Percentiles rank a stretch among this genome's conserved stretches.
Conservation (phyloP, 179 eudicot genomes). For the Pouteria campechiana region DNA sequence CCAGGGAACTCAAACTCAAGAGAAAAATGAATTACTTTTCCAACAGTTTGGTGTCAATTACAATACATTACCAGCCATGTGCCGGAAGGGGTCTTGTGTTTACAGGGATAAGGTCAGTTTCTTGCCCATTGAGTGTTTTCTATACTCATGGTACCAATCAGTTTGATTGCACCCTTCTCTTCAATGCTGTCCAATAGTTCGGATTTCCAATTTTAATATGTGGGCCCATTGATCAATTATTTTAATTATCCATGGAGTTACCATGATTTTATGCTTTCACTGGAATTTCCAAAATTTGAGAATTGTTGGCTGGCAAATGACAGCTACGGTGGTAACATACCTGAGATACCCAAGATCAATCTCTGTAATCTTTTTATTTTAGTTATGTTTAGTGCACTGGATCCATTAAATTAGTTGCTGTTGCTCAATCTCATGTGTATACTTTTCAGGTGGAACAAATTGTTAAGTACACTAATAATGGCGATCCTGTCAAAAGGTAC, state of each 20-base stretch:
- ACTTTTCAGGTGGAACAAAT: conserved; percentile 47
- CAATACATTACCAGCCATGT: conserved; percentile 46
- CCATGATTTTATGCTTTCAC: neutral
- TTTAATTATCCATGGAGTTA: neutral
- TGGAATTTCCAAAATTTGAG: neutral
- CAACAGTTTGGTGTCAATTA: conserved; percentile 61
- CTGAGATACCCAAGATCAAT: too few species aligned
- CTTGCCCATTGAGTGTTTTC: neutral
- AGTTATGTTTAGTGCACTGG: too few species aligned
- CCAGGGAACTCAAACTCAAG: conserved; percentile 68
- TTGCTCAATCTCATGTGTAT: neutral
- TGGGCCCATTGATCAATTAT: neutral
- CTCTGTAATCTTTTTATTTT: too few species aligned
- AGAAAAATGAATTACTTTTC: conserved; percentile 67
- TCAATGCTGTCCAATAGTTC: neutral
- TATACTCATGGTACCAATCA: neutral
- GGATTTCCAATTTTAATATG: neutral
- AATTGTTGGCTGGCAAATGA: neutral
- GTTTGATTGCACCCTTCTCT: neutral
- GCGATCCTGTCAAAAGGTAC: conserved; percentile 45
- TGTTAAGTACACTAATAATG: conserved; percentile 48
- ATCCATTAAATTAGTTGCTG: too few species aligned
- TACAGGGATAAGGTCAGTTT: conserved; percentile 45
- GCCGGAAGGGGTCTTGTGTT: conserved; percentile 83
- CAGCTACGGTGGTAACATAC: neutral